Conservation (phyloP, 2,329 filamentous ascomycete species). For the Colletotrichum sp. region DNA sequence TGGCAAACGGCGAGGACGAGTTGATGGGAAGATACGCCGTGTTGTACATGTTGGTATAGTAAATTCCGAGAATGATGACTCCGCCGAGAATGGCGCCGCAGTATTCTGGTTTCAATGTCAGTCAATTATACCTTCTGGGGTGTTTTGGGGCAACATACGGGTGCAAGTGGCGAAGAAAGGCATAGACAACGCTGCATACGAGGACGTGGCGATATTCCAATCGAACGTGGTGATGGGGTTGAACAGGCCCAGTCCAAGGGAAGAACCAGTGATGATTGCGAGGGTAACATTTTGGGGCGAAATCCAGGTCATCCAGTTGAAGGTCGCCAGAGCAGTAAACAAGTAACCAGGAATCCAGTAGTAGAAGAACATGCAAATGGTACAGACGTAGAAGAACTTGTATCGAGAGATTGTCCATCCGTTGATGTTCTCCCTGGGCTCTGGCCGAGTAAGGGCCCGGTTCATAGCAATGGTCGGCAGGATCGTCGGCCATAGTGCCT, state of each 20-base stretch:
- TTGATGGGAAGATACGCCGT: slow-evolving; percentile 54
- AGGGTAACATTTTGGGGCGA: slow-evolving; percentile 47
- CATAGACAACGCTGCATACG: slow-evolving; percentile 38
- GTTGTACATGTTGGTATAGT: slow-evolving; percentile 47
- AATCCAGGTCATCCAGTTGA: slow-evolving; percentile 59
- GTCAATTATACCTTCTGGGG: neutral
- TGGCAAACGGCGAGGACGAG: slow-evolving; percentile 48
- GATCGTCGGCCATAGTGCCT: slow-evolving; percentile 36
- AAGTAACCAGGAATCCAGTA: slow-evolving; percentile 54
- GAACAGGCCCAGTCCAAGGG: slow-evolving; percentile 44
- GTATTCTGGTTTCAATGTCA: slow-evolving; percentile 22
- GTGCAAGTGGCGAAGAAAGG: slow-evolving; percentile 47
- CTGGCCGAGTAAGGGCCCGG: slow-evolving; percentile 34
- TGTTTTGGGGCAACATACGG: neutral
- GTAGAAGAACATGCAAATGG: slow-evolving; percentile 45
- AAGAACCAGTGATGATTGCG: slow-evolving; percentile 47
- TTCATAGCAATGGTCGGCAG: slow-evolving; percentile 39
- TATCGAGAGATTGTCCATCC: slow-evolving; percentile 51
- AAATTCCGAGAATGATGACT: slow-evolving; percentile 44
- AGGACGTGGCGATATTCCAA: slow-evolving; percentile 48
- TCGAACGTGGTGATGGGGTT: slow-evolving; percentile 57
- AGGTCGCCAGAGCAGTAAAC: slow-evolving; percentile 46
- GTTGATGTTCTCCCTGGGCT: slow-evolving; percentile 40
- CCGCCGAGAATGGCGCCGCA: slow-evolving; percentile 38
- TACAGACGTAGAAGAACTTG: slow-evolving; percentile 45